phyloP scores from a whole-genome alignment of 1,284 basidiomycete genomes.

The Tylopilus sp. region DNA sequence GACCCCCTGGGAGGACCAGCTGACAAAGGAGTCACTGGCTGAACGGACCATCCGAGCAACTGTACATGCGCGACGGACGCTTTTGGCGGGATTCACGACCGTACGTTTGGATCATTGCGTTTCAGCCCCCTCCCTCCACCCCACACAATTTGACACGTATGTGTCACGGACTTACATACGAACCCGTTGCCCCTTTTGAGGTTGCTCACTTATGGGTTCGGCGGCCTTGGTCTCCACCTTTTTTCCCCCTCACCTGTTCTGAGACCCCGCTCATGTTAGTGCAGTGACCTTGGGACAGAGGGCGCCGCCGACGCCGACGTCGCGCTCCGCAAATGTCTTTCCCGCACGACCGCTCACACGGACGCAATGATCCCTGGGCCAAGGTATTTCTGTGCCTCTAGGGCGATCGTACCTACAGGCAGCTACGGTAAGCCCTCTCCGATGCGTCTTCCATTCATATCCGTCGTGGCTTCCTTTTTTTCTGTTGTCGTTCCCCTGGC shows the following conservation, averaged over 20 bases:
- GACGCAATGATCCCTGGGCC: constrained; percentile 69
- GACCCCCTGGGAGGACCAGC: constrained; percentile 70
- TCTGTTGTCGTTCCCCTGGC: background rate
- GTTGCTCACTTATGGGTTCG: constrained; percentile 2
- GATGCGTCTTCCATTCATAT: constrained; percentile 20
- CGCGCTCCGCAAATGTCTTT: constrained; percentile 67
- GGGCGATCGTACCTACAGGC: constrained; percentile 72
- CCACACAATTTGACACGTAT: background rate
- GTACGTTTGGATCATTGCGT: constrained; percentile 49
- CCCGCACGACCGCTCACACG: constrained; percentile 44
- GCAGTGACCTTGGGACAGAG: constrained; percentile 73
- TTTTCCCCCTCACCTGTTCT: background rate
- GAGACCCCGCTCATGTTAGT: background rate
- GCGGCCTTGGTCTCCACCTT: background rate
- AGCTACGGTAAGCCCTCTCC: constrained; percentile 60
- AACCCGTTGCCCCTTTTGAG: background rate
- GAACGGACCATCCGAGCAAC: constrained; percentile 71
- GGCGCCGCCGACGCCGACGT: constrained; percentile 74
- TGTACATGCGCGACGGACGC: constrained; percentile 67
- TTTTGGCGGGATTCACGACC: constrained; percentile 74
- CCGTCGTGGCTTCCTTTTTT: constrained; percentile 16
- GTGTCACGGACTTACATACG: constrained; percentile 2
- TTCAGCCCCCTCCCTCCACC: background rate
- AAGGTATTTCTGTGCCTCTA: constrained; percentile 70
- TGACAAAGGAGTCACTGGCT: constrained; percentile 66